Conservation (phyloP, 2,329 filamentous ascomycete species). For the Alternaria ethzedia region DNA sequence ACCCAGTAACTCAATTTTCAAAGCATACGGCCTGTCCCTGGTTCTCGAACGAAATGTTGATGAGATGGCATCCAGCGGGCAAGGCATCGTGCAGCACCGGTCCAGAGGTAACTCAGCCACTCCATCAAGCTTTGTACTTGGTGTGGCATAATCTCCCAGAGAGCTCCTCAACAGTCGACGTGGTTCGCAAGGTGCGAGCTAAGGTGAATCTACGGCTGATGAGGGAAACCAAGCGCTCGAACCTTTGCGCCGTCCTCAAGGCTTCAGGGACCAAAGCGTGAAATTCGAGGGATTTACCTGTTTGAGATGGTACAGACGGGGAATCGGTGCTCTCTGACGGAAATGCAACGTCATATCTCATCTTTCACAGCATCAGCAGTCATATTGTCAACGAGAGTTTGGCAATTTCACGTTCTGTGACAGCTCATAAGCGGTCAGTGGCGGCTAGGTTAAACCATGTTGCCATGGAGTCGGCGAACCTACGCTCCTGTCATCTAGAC, state of each 20-base stretch:
- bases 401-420: not conserved
- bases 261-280: not conserved
- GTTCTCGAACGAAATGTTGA: not conserved
- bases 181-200: not conserved
- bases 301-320: not conserved
- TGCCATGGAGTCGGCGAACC: not conserved
- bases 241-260: not conserved
- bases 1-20: not conserved
- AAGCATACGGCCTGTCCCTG: not conserved
- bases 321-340: not conserved
- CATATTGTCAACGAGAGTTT: not conserved
- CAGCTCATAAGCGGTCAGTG: not conserved
- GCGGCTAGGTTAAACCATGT: not conserved
- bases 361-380: not conserved
- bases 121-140: not conserved
- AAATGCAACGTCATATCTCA: not conserved
- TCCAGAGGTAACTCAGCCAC: not conserved
- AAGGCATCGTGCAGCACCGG: not conserved
- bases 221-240: not conserved
- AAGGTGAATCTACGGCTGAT: not conserved
- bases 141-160: not conserved
- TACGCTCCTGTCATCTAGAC: not conserved
- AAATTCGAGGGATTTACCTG: not conserved
- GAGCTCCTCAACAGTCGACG: not conserved
- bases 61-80: not conserved